Evolutionary conservation across 225 moss, liverwort and hornwort species (phyloP), one percentile per base, ranked within the genome.

Genomic region (Antitrichia curtipendula): DNA sequence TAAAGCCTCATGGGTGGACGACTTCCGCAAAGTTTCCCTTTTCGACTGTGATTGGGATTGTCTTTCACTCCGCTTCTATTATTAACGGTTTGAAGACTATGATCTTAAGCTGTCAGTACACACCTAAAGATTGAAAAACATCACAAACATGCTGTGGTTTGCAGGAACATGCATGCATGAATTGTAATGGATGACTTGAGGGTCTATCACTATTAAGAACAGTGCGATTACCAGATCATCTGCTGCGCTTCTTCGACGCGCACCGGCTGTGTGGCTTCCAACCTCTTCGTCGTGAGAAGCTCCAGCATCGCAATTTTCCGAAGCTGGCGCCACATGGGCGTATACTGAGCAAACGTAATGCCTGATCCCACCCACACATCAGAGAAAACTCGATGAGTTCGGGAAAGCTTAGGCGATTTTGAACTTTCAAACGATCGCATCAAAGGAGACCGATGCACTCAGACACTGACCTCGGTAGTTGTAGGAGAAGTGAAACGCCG

Each of bases 301-400:
- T 89, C 84, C 19, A 85, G 75, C 60, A 57, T 82, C 58, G 92
- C 94, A 22, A 95, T 81, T 78, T 90, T 93, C 17, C 96, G 89
- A 32, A 91, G 85, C 49, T 85, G 78, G 60, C 95, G 92, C 93
- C 93, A 96, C 63, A 89, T 53, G 2, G 88, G 89, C 19, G 94
- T 83, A 17, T 93, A 93, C 15, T 89, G 95, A 36, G 91, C 58
- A 49, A 90, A 91, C 13, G 91, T 59, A 24, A 96, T 84, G 52
- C 92, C 90, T 92, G 45, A 13, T 38, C 15, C 52, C 62, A 56
- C n/a, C 18, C n/a, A 6, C 29, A 15, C 49, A 61, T 19, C 29
- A 87, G 13, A n/a, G 38, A 49, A 7, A 78, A 28, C 17, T 13
- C 4, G 12, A 2, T 89, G 28, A 78, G 23, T 27, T 3, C 34